A percentile compares a stretch with the other conserved stretches of the same genome.
These are phyloP conservation scores for Hygrophorus pudorinus DNA, from an alignment of 768 basidiomycete species.

Conservation along the genomic window DNA sequence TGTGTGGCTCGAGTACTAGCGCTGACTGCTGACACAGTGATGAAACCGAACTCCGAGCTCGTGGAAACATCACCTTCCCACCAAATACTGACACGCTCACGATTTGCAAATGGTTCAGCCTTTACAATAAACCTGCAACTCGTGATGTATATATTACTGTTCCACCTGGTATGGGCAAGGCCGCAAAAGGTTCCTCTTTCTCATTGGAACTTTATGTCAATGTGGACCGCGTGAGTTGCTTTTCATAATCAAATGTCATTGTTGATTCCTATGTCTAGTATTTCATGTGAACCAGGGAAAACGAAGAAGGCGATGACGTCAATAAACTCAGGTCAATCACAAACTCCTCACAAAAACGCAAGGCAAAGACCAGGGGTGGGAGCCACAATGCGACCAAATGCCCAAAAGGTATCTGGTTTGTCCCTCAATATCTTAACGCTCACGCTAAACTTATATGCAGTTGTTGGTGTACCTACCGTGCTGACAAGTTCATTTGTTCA, in stretches of 20 bases:
- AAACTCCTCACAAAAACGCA: neutral
- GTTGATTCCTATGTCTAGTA: neutral
- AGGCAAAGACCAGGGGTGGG: neutral
- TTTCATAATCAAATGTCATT: neutral
- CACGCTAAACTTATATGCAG: neutral
- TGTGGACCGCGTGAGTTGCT: neutral
- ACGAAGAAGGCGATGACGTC: neutral
- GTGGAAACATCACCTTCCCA: neutral
- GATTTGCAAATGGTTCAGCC: neutral
- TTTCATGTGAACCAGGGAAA: neutral
- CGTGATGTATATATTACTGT: neutral
- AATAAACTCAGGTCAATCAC: neutral
- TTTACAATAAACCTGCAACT: neutral
- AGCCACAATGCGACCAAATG: neutral
- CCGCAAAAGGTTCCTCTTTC: neutral
- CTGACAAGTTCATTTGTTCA: neutral
- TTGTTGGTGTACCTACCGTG: neutral
- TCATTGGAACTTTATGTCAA: neutral
- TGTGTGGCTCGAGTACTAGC: neutral
- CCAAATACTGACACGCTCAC: neutral
- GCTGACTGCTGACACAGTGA: neutral
- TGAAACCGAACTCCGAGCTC: neutral
- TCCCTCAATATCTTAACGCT: no score
- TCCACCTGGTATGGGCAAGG: neutral
- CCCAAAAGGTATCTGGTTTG: neutral